Evolutionary conservation across 73 alveolate species (phyloP).

Genomic region (Paramecium bursaria): DNA sequence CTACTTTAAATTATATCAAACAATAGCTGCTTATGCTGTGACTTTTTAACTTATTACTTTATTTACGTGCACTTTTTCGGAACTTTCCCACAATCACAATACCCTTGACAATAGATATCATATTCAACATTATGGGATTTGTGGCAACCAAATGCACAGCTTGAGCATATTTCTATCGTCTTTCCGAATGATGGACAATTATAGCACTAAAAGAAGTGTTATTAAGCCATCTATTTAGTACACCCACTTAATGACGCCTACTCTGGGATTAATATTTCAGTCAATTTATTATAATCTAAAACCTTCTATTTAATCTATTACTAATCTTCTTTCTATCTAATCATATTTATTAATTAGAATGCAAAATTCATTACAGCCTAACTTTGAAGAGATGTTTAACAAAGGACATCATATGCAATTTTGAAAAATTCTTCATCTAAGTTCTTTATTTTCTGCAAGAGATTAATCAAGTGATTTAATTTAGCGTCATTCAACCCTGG

Average conservation of each 20-base stretch:
- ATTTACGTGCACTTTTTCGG: neutral
- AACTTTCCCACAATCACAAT: constrained; percentile 28
- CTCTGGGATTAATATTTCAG: constrained; percentile 37
- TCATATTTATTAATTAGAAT: neutral
- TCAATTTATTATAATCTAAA: constrained; percentile 11
- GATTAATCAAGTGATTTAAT: no score
- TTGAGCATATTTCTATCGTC: constrained; percentile 14
- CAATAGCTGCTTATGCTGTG: no score
- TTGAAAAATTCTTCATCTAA: constrained; percentile 16
- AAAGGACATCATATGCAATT: neutral
- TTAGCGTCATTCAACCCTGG: no score
- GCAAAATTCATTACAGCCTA: neutral
- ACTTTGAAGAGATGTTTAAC: neutral
- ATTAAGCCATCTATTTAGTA: neutral
- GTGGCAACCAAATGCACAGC: constrained; percentile 54
- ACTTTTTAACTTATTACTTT: no score
- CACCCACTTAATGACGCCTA: neutral
- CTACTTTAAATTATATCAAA: no score
- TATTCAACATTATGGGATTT: constrained; percentile 16
- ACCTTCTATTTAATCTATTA: neutral
- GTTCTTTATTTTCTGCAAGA: no score
- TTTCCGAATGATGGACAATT: neutral
- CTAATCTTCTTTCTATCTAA: constrained; percentile 8
- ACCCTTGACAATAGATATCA: neutral
- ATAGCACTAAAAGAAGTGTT: neutral